Percentiles rank a stretch among this genome's conserved stretches.
Evolutionary conservation across 306 rosid genomes (phyloP).

Genomic region (Sphenostylis stenocarpa): DNA sequence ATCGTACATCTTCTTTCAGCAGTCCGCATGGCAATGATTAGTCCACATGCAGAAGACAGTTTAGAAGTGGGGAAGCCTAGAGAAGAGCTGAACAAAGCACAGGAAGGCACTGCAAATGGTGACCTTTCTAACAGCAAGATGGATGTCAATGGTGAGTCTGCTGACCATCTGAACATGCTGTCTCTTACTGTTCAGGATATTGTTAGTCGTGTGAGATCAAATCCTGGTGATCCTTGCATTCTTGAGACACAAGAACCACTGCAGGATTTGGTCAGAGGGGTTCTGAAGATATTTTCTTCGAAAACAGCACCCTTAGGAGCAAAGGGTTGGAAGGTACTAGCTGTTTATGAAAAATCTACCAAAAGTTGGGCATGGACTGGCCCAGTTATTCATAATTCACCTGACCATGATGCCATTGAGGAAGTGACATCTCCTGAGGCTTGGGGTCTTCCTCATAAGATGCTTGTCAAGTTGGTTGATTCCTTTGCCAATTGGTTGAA

Average conservation of each 20-base stretch:
- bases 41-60: slow-evolving; percentile 64
- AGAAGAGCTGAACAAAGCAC: slow-evolving; percentile 51
- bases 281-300: slow-evolving; percentile 90
- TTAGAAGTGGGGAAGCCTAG: slow-evolving; percentile 52
- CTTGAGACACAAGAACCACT: slow-evolving; percentile 99
- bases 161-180: slow-evolving; percentile 52
- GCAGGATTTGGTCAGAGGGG: slow-evolving; percentile 98
- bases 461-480: slow-evolving; percentile 97
- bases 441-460: slow-evolving; percentile 94
- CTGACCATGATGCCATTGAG: slow-evolving; percentile 70
- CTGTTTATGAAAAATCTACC: slow-evolving; percentile 67
- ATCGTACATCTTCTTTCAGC: slow-evolving; percentile 94
- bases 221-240: slow-evolving; percentile 92
- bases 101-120: slow-evolving; percentile 46
- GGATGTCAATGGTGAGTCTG: slow-evolving; percentile 45
- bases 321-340: slow-evolving; percentile 92
- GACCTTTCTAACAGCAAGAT: slow-evolving; percentile 46
- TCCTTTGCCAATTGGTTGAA: slow-evolving; percentile 98
- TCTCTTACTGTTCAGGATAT: slow-evolving; percentile 82
- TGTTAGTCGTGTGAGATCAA: slow-evolving; percentile 81
- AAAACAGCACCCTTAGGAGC: slow-evolving; percentile 97
- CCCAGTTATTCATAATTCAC: slow-evolving; percentile 57
- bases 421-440: slow-evolving; percentile 88
- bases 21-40: slow-evolving; percentile 87
- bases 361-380: slow-evolving; percentile 97